Evolutionary conservation across 306 rosid species (phyloP), one percentile per base, ranked within the genome.

Genomic region (Castanopsis chinensis): DNA sequence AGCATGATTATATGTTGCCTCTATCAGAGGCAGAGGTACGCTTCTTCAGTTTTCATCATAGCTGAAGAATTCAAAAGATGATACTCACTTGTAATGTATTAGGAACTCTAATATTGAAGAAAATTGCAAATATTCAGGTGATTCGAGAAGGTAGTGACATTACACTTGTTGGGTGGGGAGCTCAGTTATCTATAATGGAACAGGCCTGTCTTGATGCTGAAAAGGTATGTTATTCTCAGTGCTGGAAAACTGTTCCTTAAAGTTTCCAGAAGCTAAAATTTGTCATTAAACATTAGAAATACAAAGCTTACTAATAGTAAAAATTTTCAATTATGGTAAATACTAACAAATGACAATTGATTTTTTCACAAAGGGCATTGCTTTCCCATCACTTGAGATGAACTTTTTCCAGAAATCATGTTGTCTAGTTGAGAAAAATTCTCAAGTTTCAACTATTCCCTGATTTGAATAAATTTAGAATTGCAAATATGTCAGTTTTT

Each of bases 151-250:
- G 99, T 59, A 79, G 64, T 35, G 99, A 95, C 81, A 90, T 95
- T 74, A 95, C 99, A 71, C 97, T 95, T 69, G 93, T 95, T 74
- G 99, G 99, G 70, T 95, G 99, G 99, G 99, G 99, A 77, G 98
- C 98, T 63, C 98, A 95, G 67, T 87, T 95, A 84, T 80, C 98
- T 69, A 30, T 87, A 67, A 89, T 95, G 97, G 97, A 93, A 87
- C 94, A 95, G 83, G 99, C 98, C 74, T 95, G 99, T 82, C 76
- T 87, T 58, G 97, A 95, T 74, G 99, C 99, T 20, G 94, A 89
- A 81, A 89, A 91, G 57, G 99, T 90, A 85, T 74, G 88, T 73
- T 75, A 49, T 49, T 80, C 57, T 67, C 56, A 41, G 81, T 71
- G 20, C 69, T 57, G 15, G 5, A 78, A 59, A 79, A n/a, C 23